phyloP scores from a whole-genome alignment of 768 basidiomycete genomes.

The Russula virescens region DNA sequence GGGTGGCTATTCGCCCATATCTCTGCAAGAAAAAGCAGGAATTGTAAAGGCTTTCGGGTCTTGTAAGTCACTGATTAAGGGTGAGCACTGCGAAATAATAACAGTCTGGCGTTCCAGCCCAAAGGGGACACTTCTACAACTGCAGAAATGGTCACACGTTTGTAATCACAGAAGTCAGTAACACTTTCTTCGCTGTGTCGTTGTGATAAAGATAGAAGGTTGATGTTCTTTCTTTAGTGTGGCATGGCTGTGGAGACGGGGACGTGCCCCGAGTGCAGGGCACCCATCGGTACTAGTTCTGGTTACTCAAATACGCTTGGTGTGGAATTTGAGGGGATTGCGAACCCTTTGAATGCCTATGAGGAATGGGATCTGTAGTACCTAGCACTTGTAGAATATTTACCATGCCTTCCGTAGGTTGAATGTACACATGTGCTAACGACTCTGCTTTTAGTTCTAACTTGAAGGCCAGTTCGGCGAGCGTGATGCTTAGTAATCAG shows the following conservation, averaged over 20 bases:
- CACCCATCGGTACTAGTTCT: conserved; percentile 46
- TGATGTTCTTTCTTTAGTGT: conserved; percentile 36
- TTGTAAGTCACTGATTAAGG: conserved; percentile 17
- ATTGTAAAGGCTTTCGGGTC: conserved; percentile 29
- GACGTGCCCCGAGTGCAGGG: conserved; percentile 54
- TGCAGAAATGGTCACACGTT: conserved; percentile 55
- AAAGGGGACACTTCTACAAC: conserved; percentile 32
- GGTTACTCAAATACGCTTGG: conserved; percentile 41
- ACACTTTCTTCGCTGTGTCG: too few relatives aligned
- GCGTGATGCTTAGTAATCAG: not conserved
- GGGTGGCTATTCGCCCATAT: conserved; percentile 25
- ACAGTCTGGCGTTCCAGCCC: conserved; percentile 20
- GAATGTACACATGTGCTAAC: too few relatives aligned
- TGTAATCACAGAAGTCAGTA: conserved; percentile 46
- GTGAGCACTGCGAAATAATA: not conserved
- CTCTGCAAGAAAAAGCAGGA: conserved; percentile 27
- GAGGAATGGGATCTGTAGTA: too few relatives aligned
- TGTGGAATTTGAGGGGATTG: conserved; percentile 43
- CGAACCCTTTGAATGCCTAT: conserved; percentile 24
- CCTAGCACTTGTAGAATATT: too few relatives aligned
- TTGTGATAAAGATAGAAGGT: not conserved
- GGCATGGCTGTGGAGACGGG: conserved; percentile 48
- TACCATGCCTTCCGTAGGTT: too few relatives aligned
- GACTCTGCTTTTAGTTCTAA: too few relatives aligned
- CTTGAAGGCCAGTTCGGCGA: too few relatives aligned